phyloP scores from a whole-genome alignment of 1,139 yeast genomes.

The Nakaseomyces bracarensis region DNA sequence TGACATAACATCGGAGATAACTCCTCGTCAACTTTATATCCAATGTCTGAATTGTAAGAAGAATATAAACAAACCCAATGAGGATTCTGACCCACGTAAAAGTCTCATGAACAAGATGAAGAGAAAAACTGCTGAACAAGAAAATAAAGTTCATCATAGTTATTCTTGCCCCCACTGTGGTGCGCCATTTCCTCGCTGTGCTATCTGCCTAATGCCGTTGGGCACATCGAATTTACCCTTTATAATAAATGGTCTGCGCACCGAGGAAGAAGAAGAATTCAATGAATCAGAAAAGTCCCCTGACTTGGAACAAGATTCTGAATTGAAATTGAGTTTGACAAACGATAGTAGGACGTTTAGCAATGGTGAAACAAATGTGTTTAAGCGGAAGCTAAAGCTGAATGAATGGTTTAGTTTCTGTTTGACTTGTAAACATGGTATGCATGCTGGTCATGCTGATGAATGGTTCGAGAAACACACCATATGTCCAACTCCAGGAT shows the following conservation, averaged over 20 bases:
- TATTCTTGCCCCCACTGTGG: conserved; percentile 77
- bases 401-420: conserved; percentile 82
- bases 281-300: conserved; percentile 1
- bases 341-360: neutral
- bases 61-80: conserved; percentile 40
- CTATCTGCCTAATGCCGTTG: conserved; percentile 73
- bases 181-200: conserved; percentile 83
- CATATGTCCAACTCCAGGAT: conserved; percentile 91
- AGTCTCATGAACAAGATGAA: conserved; percentile 3
- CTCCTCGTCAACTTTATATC: conserved; percentile 68
- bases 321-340: neutral
- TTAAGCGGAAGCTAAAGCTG: conserved; percentile 17
- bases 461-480: conserved; percentile 88
- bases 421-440: conserved; percentile 82
- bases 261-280: conserved; percentile 9
- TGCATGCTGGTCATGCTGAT: conserved; percentile 91
- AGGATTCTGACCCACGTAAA: neutral
- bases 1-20: conserved; percentile 40
- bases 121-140: conserved; percentile 10
- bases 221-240: conserved; percentile 51
- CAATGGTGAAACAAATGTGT: neutral
- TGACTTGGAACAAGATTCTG: neutral
- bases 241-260: conserved; percentile 27
- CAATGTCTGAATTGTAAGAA: conserved; percentile 80
- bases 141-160: conserved; percentile 23